A percentile compares a stretch with the other conserved stretches of the same genome.
Conservation (phyloP, 2,329 filamentous ascomycete species). For the Xenoacremonium recifei region DNA sequence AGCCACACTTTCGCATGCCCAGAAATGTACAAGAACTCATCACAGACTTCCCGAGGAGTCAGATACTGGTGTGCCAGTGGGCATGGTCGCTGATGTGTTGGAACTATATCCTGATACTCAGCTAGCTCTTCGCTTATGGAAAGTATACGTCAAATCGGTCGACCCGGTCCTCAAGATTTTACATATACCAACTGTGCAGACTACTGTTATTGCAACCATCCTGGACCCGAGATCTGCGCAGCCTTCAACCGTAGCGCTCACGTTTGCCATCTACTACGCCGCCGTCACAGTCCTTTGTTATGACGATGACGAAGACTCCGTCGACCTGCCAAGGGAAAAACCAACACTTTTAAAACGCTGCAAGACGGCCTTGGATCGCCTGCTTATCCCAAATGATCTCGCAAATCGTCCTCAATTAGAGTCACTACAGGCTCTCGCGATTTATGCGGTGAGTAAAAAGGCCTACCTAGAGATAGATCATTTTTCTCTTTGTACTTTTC, state of each 20-base stretch:
- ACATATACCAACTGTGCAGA: conserved; percentile 31
- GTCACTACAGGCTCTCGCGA: conserved; percentile 33
- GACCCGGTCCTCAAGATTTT: conserved; percentile 28
- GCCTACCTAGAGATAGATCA: too few species aligned
- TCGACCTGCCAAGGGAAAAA: conserved; percentile 33
- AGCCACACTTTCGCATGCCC: conserved; percentile 31
- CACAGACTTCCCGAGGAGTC: too few species aligned
- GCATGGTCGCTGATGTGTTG: too few species aligned
- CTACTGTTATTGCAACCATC: conserved; percentile 30
- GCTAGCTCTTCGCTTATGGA: conserved; percentile 29
- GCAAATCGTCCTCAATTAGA: conserved; percentile 37
- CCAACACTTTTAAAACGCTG: conserved; percentile 26
- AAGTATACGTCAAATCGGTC: conserved; percentile 25
- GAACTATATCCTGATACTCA: conserved; percentile 27
- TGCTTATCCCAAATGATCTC: conserved; percentile 37
- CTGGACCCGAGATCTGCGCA: conserved; percentile 26
- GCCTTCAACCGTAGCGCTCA: conserved; percentile 33
- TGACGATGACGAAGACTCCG: conserved; percentile 32
- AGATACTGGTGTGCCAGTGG: too few species aligned
- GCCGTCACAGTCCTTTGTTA: too few species aligned
- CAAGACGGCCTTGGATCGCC: conserved; percentile 35
- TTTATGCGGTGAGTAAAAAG: conserved; percentile 35
- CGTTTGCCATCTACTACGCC: conserved; percentile 50
- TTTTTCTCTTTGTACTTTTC: too few species aligned
- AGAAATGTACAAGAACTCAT: conserved; percentile 10